Evolutionary conservation across 805 yeast genomes (phyloP), one percentile per base, ranked within the genome.

Genomic region (Candida insectalens): DNA sequence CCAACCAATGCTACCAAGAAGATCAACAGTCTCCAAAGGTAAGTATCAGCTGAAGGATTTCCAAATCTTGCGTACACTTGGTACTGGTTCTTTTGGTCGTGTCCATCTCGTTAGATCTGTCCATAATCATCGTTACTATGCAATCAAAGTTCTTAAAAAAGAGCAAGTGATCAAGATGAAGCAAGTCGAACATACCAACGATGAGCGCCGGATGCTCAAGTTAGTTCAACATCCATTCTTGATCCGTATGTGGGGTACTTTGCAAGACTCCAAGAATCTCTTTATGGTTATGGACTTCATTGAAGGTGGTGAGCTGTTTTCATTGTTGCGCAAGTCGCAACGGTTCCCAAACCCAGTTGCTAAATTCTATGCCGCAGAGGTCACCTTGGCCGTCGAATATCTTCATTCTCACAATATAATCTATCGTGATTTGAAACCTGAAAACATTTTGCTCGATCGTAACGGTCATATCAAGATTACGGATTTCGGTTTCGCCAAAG

Each of bases 191-290:
- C 79, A 73, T 49, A 72, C 79, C 14, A 73, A 73, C 45, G 79
- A 73, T 47, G 79, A 73, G 52, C 55, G 79, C 36, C 56, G 77
- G 43, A 73, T 73, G 72, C 55, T 73, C 26, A 69, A 67, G 40
- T 57, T 71, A 35, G 73, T 72, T 9, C 74, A 72, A 42, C 79
- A 73, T 45, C 79, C 79, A 5, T 73, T 72, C 41, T 59, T 73
- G 42, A 72, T 71, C 40, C 50, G 78, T 36, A 71, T 73, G 77
- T 73, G 79, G 79, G 79, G 79, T n/a, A 73, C 78, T 5, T 73
- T 67, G 46, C 78, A 72, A 49, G 79, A 73, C 45, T 59, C 71
- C 25, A 63, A 62, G 43, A 70, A 70, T 43, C 53, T 73, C 36
- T 73, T 72, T 41, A 71, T 73, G 78, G 69, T 73, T 25, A 73